These are phyloP conservation scores for Mucor indicus DNA, from an alignment of 371 early-diverging fungal genomes.

Conservation along the genomic window DNA sequence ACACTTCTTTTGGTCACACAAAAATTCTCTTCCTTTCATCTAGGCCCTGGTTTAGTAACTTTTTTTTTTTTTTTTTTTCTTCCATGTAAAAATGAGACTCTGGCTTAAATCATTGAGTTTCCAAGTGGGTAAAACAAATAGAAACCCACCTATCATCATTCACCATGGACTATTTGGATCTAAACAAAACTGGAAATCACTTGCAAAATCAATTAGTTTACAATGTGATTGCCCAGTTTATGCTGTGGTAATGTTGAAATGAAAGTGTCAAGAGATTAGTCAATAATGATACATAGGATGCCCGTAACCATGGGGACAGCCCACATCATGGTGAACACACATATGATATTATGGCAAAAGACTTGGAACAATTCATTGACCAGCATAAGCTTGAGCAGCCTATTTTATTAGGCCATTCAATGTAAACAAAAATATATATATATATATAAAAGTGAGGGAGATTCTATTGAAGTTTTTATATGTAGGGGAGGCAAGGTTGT, in stretches of 20 bases:
- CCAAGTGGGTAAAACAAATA: neutral
- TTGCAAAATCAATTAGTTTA: slow-evolving; percentile 71
- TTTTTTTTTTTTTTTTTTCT: too few relatives aligned
- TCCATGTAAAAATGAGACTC: too few relatives aligned
- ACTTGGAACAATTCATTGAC: slow-evolving; percentile 67
- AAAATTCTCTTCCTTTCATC: too few relatives aligned
- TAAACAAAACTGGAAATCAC: slow-evolving; percentile 90
- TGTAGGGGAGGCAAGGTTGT: slow-evolving; percentile 80
- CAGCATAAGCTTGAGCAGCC: slow-evolving; percentile 51
- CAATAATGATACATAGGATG: slow-evolving; percentile 58
- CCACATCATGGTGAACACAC: slow-evolving; percentile 66
- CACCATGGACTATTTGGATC: slow-evolving; percentile 93
- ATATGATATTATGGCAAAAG: slow-evolving; percentile 77
- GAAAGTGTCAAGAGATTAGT: too few relatives aligned
- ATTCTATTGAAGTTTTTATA: neutral
- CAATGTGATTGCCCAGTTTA: slow-evolving; percentile 60
- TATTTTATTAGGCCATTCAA: slow-evolving; percentile 86
- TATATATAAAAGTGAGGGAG: neutral
- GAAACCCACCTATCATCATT: slow-evolving; percentile 51
- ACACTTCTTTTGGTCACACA: too few relatives aligned
- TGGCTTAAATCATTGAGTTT: too few relatives aligned
- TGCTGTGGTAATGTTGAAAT: slow-evolving; percentile 43
- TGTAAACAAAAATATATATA: slow-evolving; percentile 30
- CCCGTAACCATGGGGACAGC: slow-evolving; percentile 95
- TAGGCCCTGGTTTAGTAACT: too few relatives aligned